Conservation (phyloP, 2,329 filamentous ascomycete species). For the Pochonia chlamydosporia region DNA sequence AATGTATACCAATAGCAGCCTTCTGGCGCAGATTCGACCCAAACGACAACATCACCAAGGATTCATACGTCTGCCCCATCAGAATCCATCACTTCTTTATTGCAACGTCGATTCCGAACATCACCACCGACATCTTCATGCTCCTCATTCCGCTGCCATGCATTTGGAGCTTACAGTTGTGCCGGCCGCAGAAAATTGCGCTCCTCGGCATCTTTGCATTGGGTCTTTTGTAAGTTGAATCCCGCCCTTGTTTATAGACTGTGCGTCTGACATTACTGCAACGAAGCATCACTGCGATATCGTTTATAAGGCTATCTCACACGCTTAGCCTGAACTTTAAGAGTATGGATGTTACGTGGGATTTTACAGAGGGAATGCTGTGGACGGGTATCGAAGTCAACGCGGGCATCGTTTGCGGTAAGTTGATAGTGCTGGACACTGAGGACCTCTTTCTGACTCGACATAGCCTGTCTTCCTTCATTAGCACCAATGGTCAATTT, state of each 20-base stretch:
- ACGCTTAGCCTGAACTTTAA: constrained; percentile 8
- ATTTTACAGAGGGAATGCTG: constrained; percentile 9
- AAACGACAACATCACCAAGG: constrained; percentile 3
- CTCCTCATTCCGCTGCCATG: constrained; percentile 18
- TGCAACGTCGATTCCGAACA: constrained; percentile 18
- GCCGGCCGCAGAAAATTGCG: constrained; percentile 15
- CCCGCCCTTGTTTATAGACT: neutral
- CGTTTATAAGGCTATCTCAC: constrained; percentile 1
- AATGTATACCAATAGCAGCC: constrained; percentile 13
- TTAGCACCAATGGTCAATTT: no score
- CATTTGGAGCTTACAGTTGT: constrained; percentile 17
- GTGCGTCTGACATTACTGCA: neutral
- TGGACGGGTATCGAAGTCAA: constrained; percentile 13
- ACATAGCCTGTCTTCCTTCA: constrained; percentile 46
- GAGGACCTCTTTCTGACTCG: no score
- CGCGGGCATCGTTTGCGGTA: constrained; percentile 11
- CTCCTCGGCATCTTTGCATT: constrained; percentile 16
- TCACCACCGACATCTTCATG: constrained; percentile 18
- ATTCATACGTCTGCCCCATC: constrained; percentile 12
- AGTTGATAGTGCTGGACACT: constrained; percentile 15
- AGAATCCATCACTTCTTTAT: constrained; percentile 15
- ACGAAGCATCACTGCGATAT: constrained; percentile 5
- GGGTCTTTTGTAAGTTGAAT: constrained; percentile 18
- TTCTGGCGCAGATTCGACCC: constrained; percentile 13
- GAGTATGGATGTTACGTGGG: constrained; percentile 11